phyloP scores from a whole-genome alignment of 1,284 basidiomycete genomes.

The Acaromyces ingoldii region DNA sequence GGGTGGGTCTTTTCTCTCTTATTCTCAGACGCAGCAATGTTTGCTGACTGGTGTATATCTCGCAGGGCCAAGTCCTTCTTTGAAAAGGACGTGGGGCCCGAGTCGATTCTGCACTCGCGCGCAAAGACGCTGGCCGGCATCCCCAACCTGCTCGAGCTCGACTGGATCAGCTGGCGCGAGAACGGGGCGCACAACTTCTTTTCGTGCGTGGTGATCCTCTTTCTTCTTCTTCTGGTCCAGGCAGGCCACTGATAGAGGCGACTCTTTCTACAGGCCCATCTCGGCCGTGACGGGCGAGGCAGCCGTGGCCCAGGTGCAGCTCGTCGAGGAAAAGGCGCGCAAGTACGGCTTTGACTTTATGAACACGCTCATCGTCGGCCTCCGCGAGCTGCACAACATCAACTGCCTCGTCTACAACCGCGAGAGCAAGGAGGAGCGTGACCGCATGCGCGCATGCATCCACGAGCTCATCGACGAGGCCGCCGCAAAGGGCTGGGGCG shows the following conservation, averaged over 20 bases:
- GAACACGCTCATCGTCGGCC: constrained; percentile 17
- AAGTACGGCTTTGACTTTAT: constrained; percentile 35
- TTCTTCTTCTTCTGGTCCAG: no score
- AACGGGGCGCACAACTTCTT: constrained; percentile 34
- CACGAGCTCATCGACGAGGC: constrained; percentile 22
- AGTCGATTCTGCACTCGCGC: constrained; percentile 24
- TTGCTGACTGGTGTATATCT: no score
- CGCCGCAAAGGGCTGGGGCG: constrained; percentile 37
- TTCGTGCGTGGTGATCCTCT: no score
- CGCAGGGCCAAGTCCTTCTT: constrained; percentile 21
- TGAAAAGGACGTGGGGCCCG: constrained; percentile 7
- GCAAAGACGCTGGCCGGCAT: constrained; percentile 33
- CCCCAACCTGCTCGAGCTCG: constrained; percentile 27
- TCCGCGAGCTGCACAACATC: constrained; percentile 31
- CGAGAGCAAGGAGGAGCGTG: constrained; percentile 28
- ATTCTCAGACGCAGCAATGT: no score
- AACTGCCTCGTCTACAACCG: constrained; percentile 32
- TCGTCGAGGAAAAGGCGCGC: constrained; percentile 14
- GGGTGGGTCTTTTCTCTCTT: no score
- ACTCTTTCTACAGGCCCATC: no score
- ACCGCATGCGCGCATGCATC: constrained; percentile 20
- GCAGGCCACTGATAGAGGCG: no score
- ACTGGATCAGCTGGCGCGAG: constrained; percentile 29
- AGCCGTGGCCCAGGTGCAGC: constrained; percentile 13
- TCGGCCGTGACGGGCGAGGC: constrained; percentile 19